Evolutionary conservation across 2,329 filamentous ascomycete genomes (phyloP).

Genomic region (Claviceps pusilla): DNA sequence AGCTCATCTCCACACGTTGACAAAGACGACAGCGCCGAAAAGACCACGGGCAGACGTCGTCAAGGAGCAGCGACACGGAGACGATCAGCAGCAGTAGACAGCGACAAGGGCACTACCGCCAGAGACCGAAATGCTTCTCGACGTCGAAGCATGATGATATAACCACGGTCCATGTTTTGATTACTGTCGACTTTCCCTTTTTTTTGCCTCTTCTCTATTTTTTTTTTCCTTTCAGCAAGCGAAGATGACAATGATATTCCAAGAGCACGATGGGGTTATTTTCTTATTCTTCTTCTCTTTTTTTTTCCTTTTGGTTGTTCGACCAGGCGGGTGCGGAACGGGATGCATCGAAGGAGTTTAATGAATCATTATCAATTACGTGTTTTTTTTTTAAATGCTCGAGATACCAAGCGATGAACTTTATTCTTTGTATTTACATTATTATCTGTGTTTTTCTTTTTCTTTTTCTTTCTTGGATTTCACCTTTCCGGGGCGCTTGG

Average conservation of each 20-base stretch:
- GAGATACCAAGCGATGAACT: slow-evolving; percentile 23
- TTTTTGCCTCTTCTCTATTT: background rate
- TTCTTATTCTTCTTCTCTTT: background rate
- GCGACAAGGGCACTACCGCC: slow-evolving; percentile 18
- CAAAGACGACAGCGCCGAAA: slow-evolving; percentile 14
- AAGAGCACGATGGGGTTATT: background rate
- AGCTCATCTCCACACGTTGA: slow-evolving; percentile 28
- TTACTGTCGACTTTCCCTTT: background rate
- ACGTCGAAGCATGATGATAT: slow-evolving; percentile 46
- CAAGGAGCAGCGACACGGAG: slow-evolving; percentile 22
- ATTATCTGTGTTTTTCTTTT: background rate
- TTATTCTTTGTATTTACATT: slow-evolving; percentile 18
- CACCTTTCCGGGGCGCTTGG: slow-evolving; percentile 3
- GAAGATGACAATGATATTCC: slow-evolving; percentile 2
- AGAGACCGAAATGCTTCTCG: slow-evolving; percentile 23
- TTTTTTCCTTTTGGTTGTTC: background rate
- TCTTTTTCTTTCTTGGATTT: background rate
- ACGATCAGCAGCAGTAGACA: slow-evolving; percentile 23
- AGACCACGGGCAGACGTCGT: slow-evolving; percentile 16
- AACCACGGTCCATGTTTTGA: slow-evolving; percentile 25
- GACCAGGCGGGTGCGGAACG: background rate
- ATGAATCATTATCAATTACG: slow-evolving; percentile 12
- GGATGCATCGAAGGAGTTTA: slow-evolving; percentile 12
- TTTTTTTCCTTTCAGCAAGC: background rate
- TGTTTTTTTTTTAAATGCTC: slow-evolving; percentile 10